phyloP scores from a whole-genome alignment of 2,329 filamentous ascomycete genomes.

The Cladosporium austrohemisphaericum region DNA sequence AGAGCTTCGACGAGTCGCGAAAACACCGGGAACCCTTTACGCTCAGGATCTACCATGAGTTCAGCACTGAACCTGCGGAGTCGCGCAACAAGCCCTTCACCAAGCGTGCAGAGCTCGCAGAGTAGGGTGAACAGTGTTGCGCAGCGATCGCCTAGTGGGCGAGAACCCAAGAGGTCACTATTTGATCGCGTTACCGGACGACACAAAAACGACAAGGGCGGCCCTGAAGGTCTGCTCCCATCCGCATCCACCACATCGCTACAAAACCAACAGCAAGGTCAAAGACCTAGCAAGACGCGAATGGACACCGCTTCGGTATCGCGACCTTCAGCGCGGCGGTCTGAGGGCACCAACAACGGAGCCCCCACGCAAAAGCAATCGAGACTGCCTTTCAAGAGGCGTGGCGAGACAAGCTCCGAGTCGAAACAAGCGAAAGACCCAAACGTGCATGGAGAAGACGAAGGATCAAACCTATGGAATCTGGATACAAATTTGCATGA shows the following conservation, averaged over 20 bases:
- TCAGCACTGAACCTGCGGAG: slow-evolving; percentile 52
- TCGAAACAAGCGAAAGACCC: slow-evolving; percentile 45
- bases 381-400: slow-evolving; percentile 52
- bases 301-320: slow-evolving; percentile 25
- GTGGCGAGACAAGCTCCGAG: slow-evolving; percentile 45
- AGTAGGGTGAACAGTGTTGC: slow-evolving; percentile 40
- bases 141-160: slow-evolving; percentile 56
- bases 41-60: slow-evolving; percentile 45
- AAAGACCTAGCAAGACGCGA: slow-evolving; percentile 20
- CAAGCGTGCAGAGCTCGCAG: slow-evolving; percentile 64
- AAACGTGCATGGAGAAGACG: slow-evolving; percentile 29
- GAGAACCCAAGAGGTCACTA: slow-evolving; percentile 47
- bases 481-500: slow-evolving; percentile 85
- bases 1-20: slow-evolving; percentile 74
- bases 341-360: slow-evolving; percentile 19
- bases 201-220: slow-evolving; percentile 40
- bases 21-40: slow-evolving; percentile 58
- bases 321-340: slow-evolving; percentile 23
- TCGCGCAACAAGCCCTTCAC: slow-evolving; percentile 76
- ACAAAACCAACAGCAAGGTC: slow-evolving; percentile 35
- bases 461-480: slow-evolving; percentile 57
- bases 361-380: slow-evolving; percentile 25
- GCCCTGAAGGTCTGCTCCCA: slow-evolving; percentile 37
- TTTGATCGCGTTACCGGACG: slow-evolving; percentile 52
- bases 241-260: slow-evolving; percentile 38